Conservation (phyloP, 2,329 filamentous ascomycete species). For the Verticillium zaregamsianum region DNA sequence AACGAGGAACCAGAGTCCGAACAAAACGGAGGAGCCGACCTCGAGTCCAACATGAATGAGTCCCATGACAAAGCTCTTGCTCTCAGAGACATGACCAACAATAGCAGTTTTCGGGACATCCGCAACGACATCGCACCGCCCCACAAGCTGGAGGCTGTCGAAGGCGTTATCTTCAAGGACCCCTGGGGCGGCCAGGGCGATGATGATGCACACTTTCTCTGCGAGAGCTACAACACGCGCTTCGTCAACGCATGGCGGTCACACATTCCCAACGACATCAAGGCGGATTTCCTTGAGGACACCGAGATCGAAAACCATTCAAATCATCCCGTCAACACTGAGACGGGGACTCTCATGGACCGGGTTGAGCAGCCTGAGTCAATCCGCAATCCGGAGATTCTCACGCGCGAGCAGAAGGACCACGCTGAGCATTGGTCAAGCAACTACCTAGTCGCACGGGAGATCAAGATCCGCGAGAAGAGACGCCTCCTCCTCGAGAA, state of each 20-base stretch:
- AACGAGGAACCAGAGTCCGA: not conserved
- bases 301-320: slow-evolving; percentile 14
- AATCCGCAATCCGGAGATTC: not conserved
- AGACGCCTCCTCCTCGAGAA: not conserved
- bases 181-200: not conserved
- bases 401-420: slow-evolving; percentile 7
- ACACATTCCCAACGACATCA: not conserved
- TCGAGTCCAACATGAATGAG: not conserved
- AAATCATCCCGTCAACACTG: slow-evolving; percentile 30
- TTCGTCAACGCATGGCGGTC: not conserved
- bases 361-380: slow-evolving; percentile 25
- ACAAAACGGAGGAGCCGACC: not conserved
- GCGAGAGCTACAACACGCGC: not conserved
- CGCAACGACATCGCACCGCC: not conserved
- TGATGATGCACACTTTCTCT: not conserved
- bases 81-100: not conserved
- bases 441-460: slow-evolving; percentile 8
- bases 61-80: not conserved
- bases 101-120: not conserved
- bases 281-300: not conserved
- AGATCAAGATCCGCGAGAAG: slow-evolving; percentile 3
- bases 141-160: not conserved
- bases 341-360: slow-evolving; percentile 26
- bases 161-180: not conserved
- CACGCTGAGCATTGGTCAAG: slow-evolving; percentile 17